These are phyloP conservation scores for Xylaria scruposa DNA, from an alignment of 495 filamentous ascomycete species.

Conservation along the genomic window DNA sequence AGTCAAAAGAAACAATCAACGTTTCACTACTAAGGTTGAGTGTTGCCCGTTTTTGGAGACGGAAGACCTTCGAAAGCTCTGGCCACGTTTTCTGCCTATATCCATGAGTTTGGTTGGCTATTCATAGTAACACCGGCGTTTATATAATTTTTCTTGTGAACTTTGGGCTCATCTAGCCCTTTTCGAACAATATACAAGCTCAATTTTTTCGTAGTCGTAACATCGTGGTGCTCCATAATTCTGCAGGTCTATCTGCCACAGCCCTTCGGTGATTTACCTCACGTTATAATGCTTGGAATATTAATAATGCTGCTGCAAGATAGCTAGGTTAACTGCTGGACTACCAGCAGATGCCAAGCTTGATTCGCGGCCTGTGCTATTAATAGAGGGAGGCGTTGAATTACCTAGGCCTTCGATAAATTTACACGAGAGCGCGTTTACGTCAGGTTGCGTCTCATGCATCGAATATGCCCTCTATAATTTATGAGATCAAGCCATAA, in stretches of 20 bases:
- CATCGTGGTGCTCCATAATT: background rate
- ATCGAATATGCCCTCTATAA: background rate
- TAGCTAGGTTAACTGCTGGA: background rate
- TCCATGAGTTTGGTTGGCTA: slow-evolving; percentile 4
- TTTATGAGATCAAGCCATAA: background rate
- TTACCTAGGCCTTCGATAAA: background rate
- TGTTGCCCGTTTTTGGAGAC: background rate
- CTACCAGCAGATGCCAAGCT: background rate
- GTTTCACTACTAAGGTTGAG: background rate
- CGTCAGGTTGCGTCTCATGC: background rate
- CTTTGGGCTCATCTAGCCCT: slow-evolving; percentile 18
- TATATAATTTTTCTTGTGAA: background rate
- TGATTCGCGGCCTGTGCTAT: background rate
- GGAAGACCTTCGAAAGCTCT: background rate
- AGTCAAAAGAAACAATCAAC: background rate
- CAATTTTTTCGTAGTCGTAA: background rate
- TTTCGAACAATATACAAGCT: background rate
- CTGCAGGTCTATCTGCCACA: background rate
- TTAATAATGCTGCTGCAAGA: background rate
- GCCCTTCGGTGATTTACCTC: background rate
- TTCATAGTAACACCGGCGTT: slow-evolving; percentile 18
- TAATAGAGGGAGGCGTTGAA: background rate
- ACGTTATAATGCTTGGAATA: background rate
- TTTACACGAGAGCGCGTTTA: background rate
- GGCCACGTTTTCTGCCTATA: slow-evolving; percentile 14